A percentile compares a stretch with the other conserved stretches of the same genome.
Conservation (phyloP, 2,329 filamentous ascomycete species). For the Calonectria pauciramosa region DNA sequence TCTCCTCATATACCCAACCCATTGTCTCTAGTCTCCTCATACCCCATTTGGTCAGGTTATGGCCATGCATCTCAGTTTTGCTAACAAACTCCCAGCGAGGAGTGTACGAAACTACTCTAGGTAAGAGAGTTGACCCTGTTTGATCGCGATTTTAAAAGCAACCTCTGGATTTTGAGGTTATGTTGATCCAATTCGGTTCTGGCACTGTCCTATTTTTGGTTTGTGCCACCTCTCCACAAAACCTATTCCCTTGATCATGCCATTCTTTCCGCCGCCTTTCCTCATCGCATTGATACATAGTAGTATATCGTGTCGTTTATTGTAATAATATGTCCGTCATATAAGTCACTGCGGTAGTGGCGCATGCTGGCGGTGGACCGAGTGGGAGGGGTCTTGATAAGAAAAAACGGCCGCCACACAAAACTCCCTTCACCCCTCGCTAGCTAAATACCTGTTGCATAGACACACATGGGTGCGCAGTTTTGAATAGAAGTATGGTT, state of each 20-base stretch:
- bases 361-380: not conserved
- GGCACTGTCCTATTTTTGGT: not conserved
- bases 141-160: not conserved
- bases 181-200: not conserved
- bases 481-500: conserved; percentile 23
- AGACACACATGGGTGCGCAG: conserved; percentile 19
- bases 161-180: not conserved
- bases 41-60: not conserved
- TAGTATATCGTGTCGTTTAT: conserved; percentile 21
- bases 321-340: not conserved
- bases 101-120: not conserved
- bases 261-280: conserved; percentile 31
- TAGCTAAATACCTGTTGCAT: not conserved
- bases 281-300: not conserved
- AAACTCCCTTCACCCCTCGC: too few relatives aligned
- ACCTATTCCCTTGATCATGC: conserved; percentile 29
- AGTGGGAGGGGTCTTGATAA: not conserved
- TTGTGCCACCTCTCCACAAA: conserved; percentile 20
- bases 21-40: conserved; percentile 10
- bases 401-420: not conserved
- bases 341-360: not conserved
- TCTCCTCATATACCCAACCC: not conserved
- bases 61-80: not conserved
- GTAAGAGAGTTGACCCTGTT: not conserved
- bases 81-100: not conserved